Conservation (phyloP, 2,329 filamentous ascomycete genomes). For the Alternaria arbusti region DNA sequence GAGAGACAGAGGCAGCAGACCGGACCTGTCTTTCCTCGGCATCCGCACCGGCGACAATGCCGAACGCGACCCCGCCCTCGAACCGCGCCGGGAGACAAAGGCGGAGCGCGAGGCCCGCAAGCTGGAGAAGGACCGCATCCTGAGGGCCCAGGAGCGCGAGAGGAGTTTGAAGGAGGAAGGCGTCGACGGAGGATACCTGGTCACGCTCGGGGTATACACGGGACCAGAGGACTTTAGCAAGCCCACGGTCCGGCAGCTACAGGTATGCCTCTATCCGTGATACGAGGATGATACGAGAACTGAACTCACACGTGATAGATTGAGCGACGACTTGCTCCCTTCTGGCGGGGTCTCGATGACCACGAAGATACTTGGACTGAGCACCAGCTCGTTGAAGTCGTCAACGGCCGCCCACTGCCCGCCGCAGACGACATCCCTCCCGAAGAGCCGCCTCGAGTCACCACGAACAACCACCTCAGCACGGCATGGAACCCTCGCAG, state of each 20-base stretch:
- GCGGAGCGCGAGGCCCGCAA: conserved; percentile 89
- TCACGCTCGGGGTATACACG: conserved; percentile 92
- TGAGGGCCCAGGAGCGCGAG: conserved; percentile 82
- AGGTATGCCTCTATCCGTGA: conserved; percentile 64
- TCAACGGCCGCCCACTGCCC: conserved; percentile 81
- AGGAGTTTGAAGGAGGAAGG: conserved; percentile 89
- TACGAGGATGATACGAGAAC: conserved; percentile 4
- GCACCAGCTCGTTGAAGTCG: conserved; percentile 91
- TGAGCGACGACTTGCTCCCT: conserved; percentile 88
- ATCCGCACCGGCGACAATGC: conserved; percentile 58
- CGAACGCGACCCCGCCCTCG: conserved; percentile 59
- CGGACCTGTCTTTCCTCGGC: conserved; percentile 66
- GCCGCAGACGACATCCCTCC: conserved; percentile 81
- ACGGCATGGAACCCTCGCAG: conserved; percentile 53
- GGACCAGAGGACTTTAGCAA: conserved; percentile 95
- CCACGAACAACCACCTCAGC: conserved; percentile 40
- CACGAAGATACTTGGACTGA: conserved; percentile 90
- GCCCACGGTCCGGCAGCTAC: conserved; percentile 81
- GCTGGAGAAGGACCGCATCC: conserved; percentile 78
- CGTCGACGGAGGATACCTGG: conserved; percentile 91
- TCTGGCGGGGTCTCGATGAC: conserved; percentile 93
- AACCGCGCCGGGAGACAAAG: conserved; percentile 80
- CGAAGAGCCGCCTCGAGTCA: conserved; percentile 63
- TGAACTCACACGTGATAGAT: conserved; percentile 65
- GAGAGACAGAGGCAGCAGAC: conserved; percentile 60